phyloP scores from a whole-genome alignment of 2,329 filamentous ascomycete species.

The Colletotrichum somersetense region DNA sequence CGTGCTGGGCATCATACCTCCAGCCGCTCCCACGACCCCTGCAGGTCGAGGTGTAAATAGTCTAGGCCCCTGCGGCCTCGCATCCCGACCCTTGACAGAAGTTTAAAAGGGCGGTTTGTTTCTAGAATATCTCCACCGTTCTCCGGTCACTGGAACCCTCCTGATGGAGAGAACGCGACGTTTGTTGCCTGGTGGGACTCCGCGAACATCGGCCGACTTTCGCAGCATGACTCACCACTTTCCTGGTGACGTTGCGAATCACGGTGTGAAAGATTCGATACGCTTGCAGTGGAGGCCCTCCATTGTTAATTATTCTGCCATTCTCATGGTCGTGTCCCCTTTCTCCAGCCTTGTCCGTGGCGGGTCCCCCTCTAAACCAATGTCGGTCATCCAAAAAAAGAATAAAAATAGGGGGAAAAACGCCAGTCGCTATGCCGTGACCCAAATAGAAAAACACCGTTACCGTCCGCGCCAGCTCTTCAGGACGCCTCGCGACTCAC shows the following conservation, averaged over 20 bases:
- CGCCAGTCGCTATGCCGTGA: slow-evolving; percentile 36
- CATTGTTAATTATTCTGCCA: neutral
- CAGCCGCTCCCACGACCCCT: neutral
- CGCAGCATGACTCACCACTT: neutral
- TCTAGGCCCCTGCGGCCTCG: too few species aligned
- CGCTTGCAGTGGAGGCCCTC: neutral
- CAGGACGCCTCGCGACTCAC: neutral
- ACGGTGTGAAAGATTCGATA: neutral
- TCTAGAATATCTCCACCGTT: neutral
- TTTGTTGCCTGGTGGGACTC: neutral
- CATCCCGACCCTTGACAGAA: neutral
- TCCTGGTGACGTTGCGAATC: neutral
- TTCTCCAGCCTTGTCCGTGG: neutral
- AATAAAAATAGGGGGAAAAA: neutral
- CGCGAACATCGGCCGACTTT: neutral
- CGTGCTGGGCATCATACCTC: neutral
- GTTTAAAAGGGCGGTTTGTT: neutral
- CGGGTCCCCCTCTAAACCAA: neutral
- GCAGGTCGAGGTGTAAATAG: neutral
- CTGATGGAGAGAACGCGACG: neutral
- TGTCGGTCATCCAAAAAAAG: slow-evolving; percentile 19
- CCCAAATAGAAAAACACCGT: neutral
- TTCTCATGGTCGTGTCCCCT: neutral
- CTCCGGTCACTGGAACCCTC: neutral
- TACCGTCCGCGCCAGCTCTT: neutral